Base-by-base conservation (phyloP, 2,329 filamentous ascomycete species). In the Pseudogymnoascus sp. region DNA sequence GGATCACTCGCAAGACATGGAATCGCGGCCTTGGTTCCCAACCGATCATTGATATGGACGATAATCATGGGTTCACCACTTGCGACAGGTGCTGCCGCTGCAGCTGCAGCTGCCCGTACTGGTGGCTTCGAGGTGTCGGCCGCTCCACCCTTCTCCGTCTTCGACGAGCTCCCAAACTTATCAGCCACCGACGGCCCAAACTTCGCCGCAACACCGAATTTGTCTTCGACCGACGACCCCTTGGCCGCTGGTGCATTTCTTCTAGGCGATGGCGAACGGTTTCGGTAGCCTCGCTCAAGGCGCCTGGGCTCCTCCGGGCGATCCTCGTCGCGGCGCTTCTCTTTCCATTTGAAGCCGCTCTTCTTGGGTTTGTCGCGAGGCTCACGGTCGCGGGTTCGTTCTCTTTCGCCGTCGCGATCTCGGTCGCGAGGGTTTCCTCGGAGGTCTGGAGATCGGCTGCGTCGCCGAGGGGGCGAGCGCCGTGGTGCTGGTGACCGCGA, bases 1-100 rank as follows among this genome's bases (percentile, higher is more conserved):
- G 86, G 87, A 75, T 97, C 93, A 2, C 85, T 88, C 0, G 90
- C 86, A 62, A 96, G 79, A 72, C 92, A 97, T 0, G 93, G 93
- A 65, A 97, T 94, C 59, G 90, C 88, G 14, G 92, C 90, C 70
- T 96, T 96, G n/a, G 93, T 97, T 11, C 93, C 93, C 35, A 97
- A 78, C n/a, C 93, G 84, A 74, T 97, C 93, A 73, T 97, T 97
- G 70, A 97, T 86, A 69, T 93, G 85, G 16, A 97, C 92, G 59
- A 96, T 84, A 67, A 97, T 97, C 88, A 97, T 95, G 61, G 91
- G 87, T 70, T 95, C 88, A 6, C 76, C 70, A 30, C 72, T 64
- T 6, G 71, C 64, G 8, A 73, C 62, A 3, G 64, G 43, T 30
- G 64, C 61, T 38, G 66, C 62, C 25, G 67, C 65, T 18, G 66